phyloP scores from a whole-genome alignment of 345 rosid genomes.

The Rhodamnia argentea region DNA sequence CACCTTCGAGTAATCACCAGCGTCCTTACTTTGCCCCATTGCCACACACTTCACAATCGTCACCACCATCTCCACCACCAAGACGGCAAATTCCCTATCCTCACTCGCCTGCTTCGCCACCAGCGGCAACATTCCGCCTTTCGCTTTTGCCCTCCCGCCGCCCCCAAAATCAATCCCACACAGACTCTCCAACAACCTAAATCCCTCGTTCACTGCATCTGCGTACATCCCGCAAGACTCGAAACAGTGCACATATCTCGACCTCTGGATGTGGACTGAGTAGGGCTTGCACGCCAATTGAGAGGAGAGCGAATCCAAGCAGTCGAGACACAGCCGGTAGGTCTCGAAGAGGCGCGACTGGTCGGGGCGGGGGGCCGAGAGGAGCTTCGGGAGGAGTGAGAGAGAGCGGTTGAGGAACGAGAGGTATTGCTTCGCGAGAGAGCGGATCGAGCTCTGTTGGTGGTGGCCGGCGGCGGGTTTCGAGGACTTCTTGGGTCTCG shows the following conservation, averaged over 20 bases:
- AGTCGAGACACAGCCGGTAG: slow-evolving; percentile 54
- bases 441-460: slow-evolving; percentile 15
- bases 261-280: slow-evolving; percentile 40
- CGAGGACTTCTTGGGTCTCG: slow-evolving; percentile 8
- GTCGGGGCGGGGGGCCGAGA: slow-evolving; percentile 21
- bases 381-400: slow-evolving; percentile 62
- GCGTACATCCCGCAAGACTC: slow-evolving; percentile 38
- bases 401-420: slow-evolving; percentile 67
- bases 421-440: slow-evolving; percentile 66
- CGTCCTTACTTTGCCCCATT: slow-evolving; percentile 25
- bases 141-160: neutral
- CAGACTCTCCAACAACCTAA: slow-evolving; percentile 42
- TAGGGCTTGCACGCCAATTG: slow-evolving; percentile 63
- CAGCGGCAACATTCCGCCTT: slow-evolving; percentile 18
- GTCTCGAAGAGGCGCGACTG: slow-evolving; percentile 29
- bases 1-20: slow-evolving; percentile 21
- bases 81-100: slow-evolving; percentile 39
- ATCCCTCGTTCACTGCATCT: slow-evolving; percentile 32
- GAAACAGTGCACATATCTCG: slow-evolving; percentile 39
- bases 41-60: slow-evolving; percentile 42
- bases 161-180: slow-evolving; percentile 11
- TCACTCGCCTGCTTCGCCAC: slow-evolving; percentile 11
- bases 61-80: slow-evolving; percentile 48
- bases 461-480: slow-evolving; percentile 12
- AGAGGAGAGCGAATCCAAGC: slow-evolving; percentile 49